These are phyloP conservation scores for Pythium volutum DNA, from an alignment of 352 stramenopile genomes.

Conservation along the genomic window DNA sequence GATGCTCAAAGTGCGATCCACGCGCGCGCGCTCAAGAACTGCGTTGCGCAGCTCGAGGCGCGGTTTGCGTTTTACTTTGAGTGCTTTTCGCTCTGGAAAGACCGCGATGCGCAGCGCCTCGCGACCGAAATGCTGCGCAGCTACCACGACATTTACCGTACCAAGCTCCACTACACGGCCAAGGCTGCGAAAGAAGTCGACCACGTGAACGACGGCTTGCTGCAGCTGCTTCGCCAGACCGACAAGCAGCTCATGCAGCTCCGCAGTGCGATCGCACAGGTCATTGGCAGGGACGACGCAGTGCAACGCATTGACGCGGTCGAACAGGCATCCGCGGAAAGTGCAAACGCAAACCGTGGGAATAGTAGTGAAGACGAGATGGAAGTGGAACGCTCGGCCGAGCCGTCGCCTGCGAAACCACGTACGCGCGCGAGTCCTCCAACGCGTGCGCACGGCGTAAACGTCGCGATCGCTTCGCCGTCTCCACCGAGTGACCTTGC, in stretches of 20 bases:
- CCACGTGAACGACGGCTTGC: constrained; percentile 43
- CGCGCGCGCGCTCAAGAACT: constrained; percentile 39
- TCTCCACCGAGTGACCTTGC: not conserved
- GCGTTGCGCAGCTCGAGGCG: constrained; percentile 40
- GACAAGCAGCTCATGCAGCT: constrained; percentile 60
- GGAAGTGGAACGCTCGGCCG: constrained; percentile 21
- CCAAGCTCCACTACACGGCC: constrained; percentile 43
- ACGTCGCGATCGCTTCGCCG: not conserved
- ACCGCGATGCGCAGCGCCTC: constrained; percentile 50
- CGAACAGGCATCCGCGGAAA: constrained; percentile 17
- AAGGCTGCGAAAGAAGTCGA: constrained; percentile 24
- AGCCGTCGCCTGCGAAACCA: constrained; percentile 19
- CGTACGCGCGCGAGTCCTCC: not conserved
- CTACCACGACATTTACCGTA: constrained; percentile 48
- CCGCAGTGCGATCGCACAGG: constrained; percentile 43
- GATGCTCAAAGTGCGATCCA: constrained; percentile 13
- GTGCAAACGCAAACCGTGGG: not conserved
- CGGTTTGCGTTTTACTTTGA: constrained; percentile 70
- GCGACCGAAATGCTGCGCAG: constrained; percentile 47
- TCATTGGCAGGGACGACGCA: constrained; percentile 47
- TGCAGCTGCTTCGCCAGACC: constrained; percentile 54
- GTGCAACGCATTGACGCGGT: constrained; percentile 32
- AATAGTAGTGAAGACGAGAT: constrained; percentile 17
- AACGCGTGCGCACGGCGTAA: not conserved
- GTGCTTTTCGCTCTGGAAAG: constrained; percentile 63